Percentiles rank a stretch among this genome's conserved stretches.
These are phyloP conservation scores for Pichia sp. DNA, from an alignment of 1,139 yeast species.

Conservation along the genomic window DNA sequence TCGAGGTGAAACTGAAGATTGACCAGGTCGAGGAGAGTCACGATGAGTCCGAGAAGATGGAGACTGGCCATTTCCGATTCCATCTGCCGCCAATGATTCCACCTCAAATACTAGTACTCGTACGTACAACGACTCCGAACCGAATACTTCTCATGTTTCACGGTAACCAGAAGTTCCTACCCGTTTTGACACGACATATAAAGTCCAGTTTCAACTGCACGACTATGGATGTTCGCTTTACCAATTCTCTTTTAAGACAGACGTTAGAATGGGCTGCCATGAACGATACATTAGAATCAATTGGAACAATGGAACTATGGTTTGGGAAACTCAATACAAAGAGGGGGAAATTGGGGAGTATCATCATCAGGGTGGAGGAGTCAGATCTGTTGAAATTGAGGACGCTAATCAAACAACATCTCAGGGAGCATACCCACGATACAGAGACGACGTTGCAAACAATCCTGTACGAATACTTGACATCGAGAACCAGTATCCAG, in stretches of 20 bases:
- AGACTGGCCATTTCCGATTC: conserved; percentile 24
- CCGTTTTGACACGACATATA: conserved; percentile 17
- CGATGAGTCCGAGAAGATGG: conserved; percentile 3
- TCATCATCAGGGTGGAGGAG: conserved; percentile 18
- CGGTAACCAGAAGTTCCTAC: conserved; percentile 18
- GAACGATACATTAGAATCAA: conserved; percentile 4
- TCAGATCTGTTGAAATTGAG: conserved; percentile 17
- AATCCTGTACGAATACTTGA: conserved; percentile 17
- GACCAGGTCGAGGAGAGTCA: conserved; percentile 14
- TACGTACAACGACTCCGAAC: conserved; percentile 14
- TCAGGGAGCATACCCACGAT: neutral
- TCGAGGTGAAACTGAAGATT: conserved; percentile 21
- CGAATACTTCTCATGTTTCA: conserved; percentile 18
- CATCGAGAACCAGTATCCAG: conserved; percentile 20
- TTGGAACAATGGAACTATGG: conserved; percentile 13
- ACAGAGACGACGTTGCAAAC: conserved; percentile 8
- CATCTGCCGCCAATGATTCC: conserved; percentile 21
- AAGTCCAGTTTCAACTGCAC: conserved; percentile 21
- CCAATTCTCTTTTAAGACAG: conserved; percentile 14
- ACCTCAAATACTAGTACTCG: conserved; percentile 21
- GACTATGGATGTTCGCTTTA: conserved; percentile 15
- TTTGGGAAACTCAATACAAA: conserved; percentile 19
- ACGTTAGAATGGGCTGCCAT: conserved; percentile 11
- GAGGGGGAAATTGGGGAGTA: conserved; percentile 16
- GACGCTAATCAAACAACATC: neutral